These are phyloP conservation scores for Skeletonema costatum DNA, from an alignment of 108 stramenopile genomes.

Conservation along the genomic window DNA sequence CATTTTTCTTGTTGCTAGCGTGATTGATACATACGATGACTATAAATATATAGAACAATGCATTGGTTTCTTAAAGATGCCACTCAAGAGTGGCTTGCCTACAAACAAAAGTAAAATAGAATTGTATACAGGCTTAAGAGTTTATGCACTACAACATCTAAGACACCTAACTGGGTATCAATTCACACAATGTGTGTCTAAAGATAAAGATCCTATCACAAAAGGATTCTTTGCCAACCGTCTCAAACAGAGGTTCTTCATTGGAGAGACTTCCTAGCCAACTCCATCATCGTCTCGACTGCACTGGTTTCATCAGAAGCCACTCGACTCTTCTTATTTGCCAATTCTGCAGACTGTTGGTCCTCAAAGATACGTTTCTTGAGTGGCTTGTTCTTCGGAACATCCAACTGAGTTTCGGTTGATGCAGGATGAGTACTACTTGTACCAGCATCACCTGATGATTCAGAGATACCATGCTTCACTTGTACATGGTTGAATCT, in stretches of 20 bases:
- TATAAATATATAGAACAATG: too few relatives aligned
- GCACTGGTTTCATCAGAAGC: not conserved
- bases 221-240: too few relatives aligned
- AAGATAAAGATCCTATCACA: too few relatives aligned
- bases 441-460: not conserved
- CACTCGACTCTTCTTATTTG: not conserved
- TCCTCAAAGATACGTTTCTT: slow-evolving; percentile 20
- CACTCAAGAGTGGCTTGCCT: too few relatives aligned
- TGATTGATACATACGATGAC: too few relatives aligned
- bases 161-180: too few relatives aligned
- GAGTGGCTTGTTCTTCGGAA: slow-evolving; percentile 12
- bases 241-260: not conserved
- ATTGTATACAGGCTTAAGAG: too few relatives aligned
- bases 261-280: not conserved
- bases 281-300: not conserved
- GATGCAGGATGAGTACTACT: slow-evolving; percentile 6
- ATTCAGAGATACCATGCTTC: not conserved
- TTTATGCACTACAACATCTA: too few relatives aligned
- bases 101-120: too few relatives aligned
- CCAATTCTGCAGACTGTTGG: not conserved
- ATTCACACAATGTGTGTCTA: too few relatives aligned
- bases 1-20: too few relatives aligned
- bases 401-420: slow-evolving; percentile 7
- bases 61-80: too few relatives aligned
- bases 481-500: slow-evolving; percentile 42